phyloP scores from a whole-genome alignment of 2,329 filamentous ascomycete genomes.

The Neurospora crassa region DNA sequence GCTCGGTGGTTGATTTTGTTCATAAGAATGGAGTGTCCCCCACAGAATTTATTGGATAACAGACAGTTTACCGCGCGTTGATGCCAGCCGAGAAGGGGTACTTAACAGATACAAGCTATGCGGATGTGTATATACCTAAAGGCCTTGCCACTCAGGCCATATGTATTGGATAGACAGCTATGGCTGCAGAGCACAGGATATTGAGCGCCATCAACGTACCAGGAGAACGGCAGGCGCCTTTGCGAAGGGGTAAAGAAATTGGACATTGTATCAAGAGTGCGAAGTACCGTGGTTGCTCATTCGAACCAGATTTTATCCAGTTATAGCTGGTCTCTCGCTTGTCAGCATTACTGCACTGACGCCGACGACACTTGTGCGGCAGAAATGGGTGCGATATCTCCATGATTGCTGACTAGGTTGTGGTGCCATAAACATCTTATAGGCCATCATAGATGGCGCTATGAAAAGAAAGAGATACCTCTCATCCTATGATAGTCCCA shows the following conservation, averaged over 20 bases:
- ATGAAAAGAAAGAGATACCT: neutral
- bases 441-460: neutral
- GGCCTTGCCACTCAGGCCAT: neutral
- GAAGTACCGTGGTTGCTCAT: neutral
- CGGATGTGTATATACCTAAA: neutral
- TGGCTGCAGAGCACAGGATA: neutral
- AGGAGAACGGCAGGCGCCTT: neutral
- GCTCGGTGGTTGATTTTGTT: too few relatives aligned
- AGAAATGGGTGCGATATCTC: neutral
- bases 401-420: neutral
- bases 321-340: neutral
- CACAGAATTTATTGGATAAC: neutral
- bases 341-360: neutral
- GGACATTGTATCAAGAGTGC: neutral
- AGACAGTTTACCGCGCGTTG: neutral
- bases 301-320: neutral
- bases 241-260: neutral
- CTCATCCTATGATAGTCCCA: neutral
- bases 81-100: neutral
- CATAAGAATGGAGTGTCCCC: neutral
- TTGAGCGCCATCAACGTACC: neutral
- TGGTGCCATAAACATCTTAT: neutral
- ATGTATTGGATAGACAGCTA: neutral
- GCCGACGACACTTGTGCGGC: neutral
- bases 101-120: neutral